Percentiles rank a stretch among this genome's conserved stretches.
Conservation (phyloP, 192 early-diverging fungal species). For the Linnemannia schmuckeri region DNA sequence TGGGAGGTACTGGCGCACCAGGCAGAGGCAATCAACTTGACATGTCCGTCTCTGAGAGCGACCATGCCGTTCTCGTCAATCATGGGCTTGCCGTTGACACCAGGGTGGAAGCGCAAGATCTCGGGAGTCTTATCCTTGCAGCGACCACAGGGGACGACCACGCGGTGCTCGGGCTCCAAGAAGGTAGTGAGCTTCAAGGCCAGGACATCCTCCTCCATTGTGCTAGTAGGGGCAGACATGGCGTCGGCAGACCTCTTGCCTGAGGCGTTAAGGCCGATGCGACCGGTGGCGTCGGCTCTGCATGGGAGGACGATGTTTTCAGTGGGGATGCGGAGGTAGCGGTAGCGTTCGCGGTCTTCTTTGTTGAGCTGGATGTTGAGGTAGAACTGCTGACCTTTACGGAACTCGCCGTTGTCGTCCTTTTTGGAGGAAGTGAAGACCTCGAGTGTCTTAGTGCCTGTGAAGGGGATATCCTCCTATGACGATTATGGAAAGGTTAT, state of each 20-base stretch:
- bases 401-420: constrained; percentile 56
- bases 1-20: constrained; percentile 57
- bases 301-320: constrained; percentile 56
- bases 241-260: constrained; percentile 45
- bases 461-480: constrained; percentile 32
- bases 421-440: constrained; percentile 55
- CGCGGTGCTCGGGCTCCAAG: constrained; percentile 52
- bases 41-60: constrained; percentile 37
- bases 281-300: constrained; percentile 34
- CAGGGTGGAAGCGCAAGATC: constrained; percentile 51
- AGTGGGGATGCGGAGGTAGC: constrained; percentile 46
- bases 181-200: constrained; percentile 42
- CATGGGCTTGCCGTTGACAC: constrained; percentile 57
- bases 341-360: constrained; percentile 43
- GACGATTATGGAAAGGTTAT: not conserved
- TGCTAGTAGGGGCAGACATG: constrained; percentile 44
- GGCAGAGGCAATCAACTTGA: constrained; percentile 55
- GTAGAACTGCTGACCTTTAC: constrained; percentile 57
- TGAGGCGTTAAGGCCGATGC: constrained; percentile 41
- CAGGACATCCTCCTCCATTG: constrained; percentile 50
- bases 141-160: constrained; percentile 51
- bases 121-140: constrained; percentile 56
- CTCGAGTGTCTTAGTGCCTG: constrained; percentile 32
- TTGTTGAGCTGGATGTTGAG: constrained; percentile 45
- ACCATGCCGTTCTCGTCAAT: constrained; percentile 58